Evolutionary conservation across 2,329 filamentous ascomycete species (phyloP).

Genomic region (Sphaceloma murrayae): DNA sequence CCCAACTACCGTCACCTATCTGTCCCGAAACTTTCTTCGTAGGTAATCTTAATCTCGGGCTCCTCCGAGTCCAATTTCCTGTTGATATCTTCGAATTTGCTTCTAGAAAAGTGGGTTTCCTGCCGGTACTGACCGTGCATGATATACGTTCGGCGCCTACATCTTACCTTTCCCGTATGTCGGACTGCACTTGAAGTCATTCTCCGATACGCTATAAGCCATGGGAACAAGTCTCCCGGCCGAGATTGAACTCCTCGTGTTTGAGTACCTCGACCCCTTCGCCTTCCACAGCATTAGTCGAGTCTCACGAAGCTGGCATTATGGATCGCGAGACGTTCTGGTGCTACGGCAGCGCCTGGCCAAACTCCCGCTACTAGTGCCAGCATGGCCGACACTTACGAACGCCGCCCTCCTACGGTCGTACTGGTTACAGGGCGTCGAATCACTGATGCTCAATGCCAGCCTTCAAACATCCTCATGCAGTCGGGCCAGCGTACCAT

Average conservation of each 20-base stretch:
- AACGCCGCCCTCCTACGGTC: neutral
- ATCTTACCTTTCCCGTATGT: too few species aligned
- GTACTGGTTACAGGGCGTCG: neutral
- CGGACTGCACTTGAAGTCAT: too few species aligned
- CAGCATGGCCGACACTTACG: neutral
- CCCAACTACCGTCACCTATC: neutral
- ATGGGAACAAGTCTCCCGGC: neutral
- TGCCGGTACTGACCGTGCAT: too few species aligned
- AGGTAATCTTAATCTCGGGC: slow-evolving; percentile 12
- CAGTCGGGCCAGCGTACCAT: neutral
- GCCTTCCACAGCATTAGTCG: neutral
- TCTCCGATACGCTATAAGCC: too few species aligned
- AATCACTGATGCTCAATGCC: slow-evolving; percentile 2
- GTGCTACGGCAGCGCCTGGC: neutral
- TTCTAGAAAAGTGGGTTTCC: neutral
- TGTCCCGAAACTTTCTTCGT: neutral
- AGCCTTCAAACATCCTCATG: neutral
- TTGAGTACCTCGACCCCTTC: slow-evolving; percentile 1
- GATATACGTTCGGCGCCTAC: too few species aligned
- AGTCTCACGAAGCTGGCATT: neutral
- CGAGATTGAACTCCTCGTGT: neutral
- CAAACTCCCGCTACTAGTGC: neutral
- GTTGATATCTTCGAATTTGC: neutral
- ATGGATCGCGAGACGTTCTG: neutral
- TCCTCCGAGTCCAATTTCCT: neutral